Percentiles rank a stretch among this genome's conserved stretches.
Conservation (phyloP, 1,284 basidiomycete species). For the Sanghuangporus sanghuang region DNA sequence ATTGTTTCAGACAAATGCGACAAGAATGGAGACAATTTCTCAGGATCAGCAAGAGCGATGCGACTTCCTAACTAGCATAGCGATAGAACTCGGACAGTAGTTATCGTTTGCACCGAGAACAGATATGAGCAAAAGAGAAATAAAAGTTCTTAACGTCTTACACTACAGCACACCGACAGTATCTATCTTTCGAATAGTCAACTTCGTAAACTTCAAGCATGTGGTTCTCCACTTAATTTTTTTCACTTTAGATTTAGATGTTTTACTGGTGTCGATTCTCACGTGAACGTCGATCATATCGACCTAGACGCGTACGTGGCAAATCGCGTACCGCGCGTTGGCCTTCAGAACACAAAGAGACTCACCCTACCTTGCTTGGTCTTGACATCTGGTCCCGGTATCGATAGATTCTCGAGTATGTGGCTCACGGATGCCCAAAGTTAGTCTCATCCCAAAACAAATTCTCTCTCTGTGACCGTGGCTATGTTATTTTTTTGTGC, state of each 20-base stretch:
- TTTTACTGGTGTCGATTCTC: not conserved
- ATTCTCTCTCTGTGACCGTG: not conserved
- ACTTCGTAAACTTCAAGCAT: too few relatives aligned
- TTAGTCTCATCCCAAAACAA: slow-evolving; percentile 22
- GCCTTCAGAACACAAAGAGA: not conserved
- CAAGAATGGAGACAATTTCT: slow-evolving; percentile 19
- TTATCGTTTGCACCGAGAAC: not conserved
- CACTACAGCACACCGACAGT: not conserved
- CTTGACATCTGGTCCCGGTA: not conserved
- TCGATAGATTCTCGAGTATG: slow-evolving; percentile 34
- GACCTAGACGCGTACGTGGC: slow-evolving; percentile 22
- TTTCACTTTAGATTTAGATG: too few relatives aligned
- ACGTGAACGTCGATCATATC: not conserved
- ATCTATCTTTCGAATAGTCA: too few relatives aligned
- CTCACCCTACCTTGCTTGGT: not conserved
- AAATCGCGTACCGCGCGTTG: not conserved
- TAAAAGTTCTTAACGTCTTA: not conserved
- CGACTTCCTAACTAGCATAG: slow-evolving; percentile 19
- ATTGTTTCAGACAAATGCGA: slow-evolving; percentile 21
- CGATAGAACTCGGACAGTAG: slow-evolving; percentile 18
- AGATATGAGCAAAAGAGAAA: not conserved
- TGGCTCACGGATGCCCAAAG: slow-evolving; percentile 70
- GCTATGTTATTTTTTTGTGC: slow-evolving; percentile 5
- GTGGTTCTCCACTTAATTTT: too few relatives aligned
- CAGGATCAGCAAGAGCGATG: slow-evolving; percentile 18